Conservation (phyloP, 2,329 filamentous ascomycete genomes). For the Bipolaris cookei region DNA sequence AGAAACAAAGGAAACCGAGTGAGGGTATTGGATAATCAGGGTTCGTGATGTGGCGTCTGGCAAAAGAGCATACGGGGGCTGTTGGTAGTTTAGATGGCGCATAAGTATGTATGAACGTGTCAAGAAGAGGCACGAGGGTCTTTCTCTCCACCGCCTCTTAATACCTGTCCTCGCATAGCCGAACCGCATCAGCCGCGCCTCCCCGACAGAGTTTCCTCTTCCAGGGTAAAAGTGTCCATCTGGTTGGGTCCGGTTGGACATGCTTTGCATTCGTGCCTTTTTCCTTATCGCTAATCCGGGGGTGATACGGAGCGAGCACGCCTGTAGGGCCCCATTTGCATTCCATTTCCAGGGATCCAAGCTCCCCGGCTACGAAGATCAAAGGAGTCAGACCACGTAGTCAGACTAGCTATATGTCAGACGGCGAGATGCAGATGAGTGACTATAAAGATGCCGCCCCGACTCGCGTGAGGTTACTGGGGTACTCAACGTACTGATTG, state of each 20-base stretch:
- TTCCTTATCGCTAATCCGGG: slow-evolving; percentile 12
- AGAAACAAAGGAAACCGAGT: background rate
- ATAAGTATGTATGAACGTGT: background rate
- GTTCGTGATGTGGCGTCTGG: background rate
- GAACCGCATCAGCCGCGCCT: slow-evolving; percentile 1
- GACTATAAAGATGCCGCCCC: background rate
- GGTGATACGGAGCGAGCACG: background rate
- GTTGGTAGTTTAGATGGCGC: background rate
- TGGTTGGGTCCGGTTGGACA: slow-evolving; percentile 1
- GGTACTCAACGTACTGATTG: background rate
- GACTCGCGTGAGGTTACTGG: background rate
- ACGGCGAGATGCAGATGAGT: background rate
- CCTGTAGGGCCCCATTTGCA: background rate
- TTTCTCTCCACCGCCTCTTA: background rate
- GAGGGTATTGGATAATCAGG: background rate
- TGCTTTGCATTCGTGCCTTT: background rate
- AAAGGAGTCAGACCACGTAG: background rate
- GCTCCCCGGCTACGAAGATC: background rate
- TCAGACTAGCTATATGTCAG: background rate
- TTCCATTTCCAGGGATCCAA: background rate
- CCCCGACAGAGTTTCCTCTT: slow-evolving; percentile 2
- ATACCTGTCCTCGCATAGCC: background rate
- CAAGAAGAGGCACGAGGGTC: background rate
- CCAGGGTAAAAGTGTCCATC: background rate
- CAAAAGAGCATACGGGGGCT: background rate